These are phyloP conservation scores for Chrysopogon serrulatus DNA, from an alignment of 176 grass and related monocot species.

Conservation along the genomic window DNA sequence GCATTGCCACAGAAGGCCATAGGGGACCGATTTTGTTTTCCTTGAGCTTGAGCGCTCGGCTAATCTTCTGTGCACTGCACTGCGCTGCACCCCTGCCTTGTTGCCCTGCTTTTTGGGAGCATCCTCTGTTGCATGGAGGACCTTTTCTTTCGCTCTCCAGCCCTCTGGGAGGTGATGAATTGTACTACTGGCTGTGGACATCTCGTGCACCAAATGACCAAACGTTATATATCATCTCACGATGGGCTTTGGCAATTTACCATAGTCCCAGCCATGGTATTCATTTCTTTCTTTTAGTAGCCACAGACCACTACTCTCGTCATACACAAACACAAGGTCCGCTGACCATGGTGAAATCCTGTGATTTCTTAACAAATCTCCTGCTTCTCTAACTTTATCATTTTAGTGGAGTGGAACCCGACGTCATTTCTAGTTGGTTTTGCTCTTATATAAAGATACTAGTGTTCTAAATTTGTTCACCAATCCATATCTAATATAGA, in stretches of 20 bases:
- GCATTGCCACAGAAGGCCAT: background rate
- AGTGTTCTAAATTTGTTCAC: no score
- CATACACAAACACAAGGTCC: no score
- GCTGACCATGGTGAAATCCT: no score
- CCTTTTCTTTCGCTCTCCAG: background rate
- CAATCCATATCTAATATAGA: no score
- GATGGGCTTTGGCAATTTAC: background rate
- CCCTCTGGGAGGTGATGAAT: background rate
- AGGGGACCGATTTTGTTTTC: background rate
- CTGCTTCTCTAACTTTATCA: no score
- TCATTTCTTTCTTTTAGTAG: no score
- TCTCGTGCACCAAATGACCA: background rate
- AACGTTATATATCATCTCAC: background rate
- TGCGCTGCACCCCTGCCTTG: background rate
- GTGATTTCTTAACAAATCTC: no score
- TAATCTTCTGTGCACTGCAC: background rate
- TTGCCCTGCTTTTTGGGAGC: slow-evolving; percentile 13
- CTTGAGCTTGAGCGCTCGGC: background rate
- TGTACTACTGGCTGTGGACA: background rate
- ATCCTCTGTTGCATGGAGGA: background rate
- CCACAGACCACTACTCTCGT: no score
- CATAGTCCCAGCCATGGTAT: background rate
- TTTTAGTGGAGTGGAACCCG: no score
- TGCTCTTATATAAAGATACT: no score
- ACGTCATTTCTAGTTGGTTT: no score